phyloP scores from a whole-genome alignment of 129 eudicot genomes.

The Centrapalus pauciflorus region DNA sequence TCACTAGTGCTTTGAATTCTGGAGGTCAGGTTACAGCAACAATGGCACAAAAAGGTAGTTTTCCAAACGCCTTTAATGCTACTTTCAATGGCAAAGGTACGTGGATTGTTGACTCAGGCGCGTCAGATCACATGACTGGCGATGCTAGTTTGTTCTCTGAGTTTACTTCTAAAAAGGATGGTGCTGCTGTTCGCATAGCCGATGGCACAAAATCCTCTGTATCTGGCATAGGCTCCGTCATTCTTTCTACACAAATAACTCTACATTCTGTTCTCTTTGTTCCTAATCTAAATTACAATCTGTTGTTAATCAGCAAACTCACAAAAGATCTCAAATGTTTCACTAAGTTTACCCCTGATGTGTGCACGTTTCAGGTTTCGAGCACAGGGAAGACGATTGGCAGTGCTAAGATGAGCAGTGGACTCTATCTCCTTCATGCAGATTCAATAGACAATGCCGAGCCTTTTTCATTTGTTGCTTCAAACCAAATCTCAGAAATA shows the following conservation, averaged over 20 bases:
- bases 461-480: background rate
- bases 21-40: background rate
- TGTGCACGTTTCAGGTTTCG: background rate
- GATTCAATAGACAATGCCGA: no score
- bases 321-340: background rate
- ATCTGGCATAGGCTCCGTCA: no score
- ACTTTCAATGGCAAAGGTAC: background rate
- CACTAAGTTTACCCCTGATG: background rate
- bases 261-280: background rate
- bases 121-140: background rate
- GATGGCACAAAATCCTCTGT: no score
- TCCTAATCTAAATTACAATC: background rate
- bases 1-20: no score
- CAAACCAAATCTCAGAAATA: background rate
- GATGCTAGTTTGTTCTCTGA: background rate
- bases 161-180: no score
- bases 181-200: no score
- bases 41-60: background rate
- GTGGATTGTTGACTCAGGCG: background rate
- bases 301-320: background rate
- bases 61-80: background rate
- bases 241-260: no score
- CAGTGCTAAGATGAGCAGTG: background rate
- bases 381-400: conserved; percentile 1
- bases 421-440: background rate